A percentile compares a stretch with the other conserved stretches of the same genome.
These are phyloP conservation scores for Tetraselmis chui DNA, from an alignment of 139 green algal species.

Conservation along the genomic window DNA sequence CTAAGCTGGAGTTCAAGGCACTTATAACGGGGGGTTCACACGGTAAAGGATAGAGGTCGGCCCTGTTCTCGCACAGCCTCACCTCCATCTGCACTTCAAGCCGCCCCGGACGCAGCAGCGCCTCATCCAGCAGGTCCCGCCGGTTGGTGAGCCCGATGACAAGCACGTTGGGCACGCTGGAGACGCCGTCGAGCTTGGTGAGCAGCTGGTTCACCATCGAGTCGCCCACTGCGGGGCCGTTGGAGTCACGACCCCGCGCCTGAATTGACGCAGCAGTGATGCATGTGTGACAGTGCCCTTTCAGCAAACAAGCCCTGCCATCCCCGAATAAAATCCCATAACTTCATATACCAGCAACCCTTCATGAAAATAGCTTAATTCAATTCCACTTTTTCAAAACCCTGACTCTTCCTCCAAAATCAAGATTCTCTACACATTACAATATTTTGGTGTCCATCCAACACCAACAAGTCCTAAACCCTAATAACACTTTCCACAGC, in stretches of 20 bases:
- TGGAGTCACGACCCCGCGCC: background rate
- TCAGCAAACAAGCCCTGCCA: too few relatives aligned
- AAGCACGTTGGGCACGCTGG: conserved; percentile 21
- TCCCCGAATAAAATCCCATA: too few relatives aligned
- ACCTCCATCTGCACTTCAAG: conserved; percentile 28
- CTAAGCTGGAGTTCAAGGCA: background rate
- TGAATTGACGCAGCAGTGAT: too few relatives aligned
- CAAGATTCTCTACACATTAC: too few relatives aligned
- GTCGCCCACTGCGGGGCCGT: conserved; percentile 21
- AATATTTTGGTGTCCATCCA: too few relatives aligned
- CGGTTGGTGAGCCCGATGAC: conserved; percentile 37
- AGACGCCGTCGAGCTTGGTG: conserved; percentile 32
- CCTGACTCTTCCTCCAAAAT: too few relatives aligned
- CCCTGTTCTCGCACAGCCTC: background rate
- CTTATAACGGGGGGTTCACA: background rate
- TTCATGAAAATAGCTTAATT: too few relatives aligned
- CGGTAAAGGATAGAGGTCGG: background rate
- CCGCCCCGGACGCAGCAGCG: conserved; percentile 25
- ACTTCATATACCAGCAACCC: too few relatives aligned
- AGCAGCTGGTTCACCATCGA: conserved; percentile 34
- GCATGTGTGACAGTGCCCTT: too few relatives aligned
- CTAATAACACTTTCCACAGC: too few relatives aligned
- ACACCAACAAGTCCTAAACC: too few relatives aligned
- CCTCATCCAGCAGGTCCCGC: conserved; percentile 30
- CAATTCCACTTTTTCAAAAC: too few relatives aligned